These are phyloP conservation scores for Aethionema arabicum DNA, from an alignment of 345 rosid genomes.

Conservation along the genomic window DNA sequence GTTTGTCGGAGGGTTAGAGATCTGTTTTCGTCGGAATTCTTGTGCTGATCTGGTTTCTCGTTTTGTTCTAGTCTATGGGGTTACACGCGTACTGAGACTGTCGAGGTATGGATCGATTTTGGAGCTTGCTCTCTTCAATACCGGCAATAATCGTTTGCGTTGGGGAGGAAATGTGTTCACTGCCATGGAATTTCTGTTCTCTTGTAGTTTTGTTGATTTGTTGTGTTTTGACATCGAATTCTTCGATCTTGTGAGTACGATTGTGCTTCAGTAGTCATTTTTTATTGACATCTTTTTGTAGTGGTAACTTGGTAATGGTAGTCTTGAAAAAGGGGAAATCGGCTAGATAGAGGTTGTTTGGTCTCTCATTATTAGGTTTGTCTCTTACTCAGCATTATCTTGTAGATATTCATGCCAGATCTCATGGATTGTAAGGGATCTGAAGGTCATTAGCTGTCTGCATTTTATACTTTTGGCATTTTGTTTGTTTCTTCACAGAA, in stretches of 20 bases:
- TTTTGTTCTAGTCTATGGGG: slow-evolving; percentile 7
- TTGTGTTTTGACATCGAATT: slow-evolving; percentile 2
- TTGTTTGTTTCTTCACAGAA: background rate
- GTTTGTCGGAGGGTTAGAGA: slow-evolving; percentile 28
- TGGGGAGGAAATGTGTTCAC: background rate
- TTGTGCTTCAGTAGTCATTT: background rate
- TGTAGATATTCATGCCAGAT: slow-evolving; percentile 26
- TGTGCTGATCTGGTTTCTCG: slow-evolving; percentile 12
- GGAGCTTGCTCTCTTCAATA: background rate
- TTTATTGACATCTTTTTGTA: background rate
- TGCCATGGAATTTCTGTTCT: background rate
- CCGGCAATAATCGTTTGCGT: background rate
- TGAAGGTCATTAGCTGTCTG: background rate
- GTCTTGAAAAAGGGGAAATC: background rate
- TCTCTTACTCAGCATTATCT: slow-evolving; percentile 1
- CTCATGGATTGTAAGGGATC: slow-evolving; percentile 5
- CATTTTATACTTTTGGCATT: background rate
- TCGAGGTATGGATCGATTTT: slow-evolving; percentile 24
- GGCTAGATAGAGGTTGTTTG: slow-evolving; percentile 1
- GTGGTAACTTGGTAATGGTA: slow-evolving; percentile 2
- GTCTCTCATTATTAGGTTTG: slow-evolving; percentile 12
- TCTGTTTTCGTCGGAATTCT: slow-evolving; percentile 19
- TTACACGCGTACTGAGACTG: slow-evolving; percentile 8
- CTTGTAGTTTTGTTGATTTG: background rate
- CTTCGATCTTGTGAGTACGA: slow-evolving; percentile 23